phyloP scores from a whole-genome alignment of 352 stramenopile species.

The Blastocystis sp. region DNA sequence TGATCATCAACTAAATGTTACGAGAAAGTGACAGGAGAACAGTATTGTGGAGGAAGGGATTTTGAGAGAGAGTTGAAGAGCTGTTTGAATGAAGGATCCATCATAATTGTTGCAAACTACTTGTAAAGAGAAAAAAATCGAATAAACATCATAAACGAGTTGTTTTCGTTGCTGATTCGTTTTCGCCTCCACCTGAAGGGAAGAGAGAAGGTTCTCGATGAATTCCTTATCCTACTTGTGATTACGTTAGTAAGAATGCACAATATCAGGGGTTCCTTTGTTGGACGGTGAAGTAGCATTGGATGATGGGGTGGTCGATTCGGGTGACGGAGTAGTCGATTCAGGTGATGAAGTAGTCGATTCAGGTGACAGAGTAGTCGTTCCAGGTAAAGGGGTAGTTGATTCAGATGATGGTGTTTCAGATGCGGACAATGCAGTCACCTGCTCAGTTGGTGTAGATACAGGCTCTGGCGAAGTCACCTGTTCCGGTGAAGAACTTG shows the following conservation, averaged over 20 bases:
- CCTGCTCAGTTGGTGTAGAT: no score
- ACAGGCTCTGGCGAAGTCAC: no score
- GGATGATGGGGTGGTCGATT: no score
- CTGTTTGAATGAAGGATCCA: conserved; percentile 46
- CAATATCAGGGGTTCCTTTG: no score
- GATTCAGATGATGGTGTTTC: no score
- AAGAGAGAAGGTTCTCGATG: conserved; percentile 56
- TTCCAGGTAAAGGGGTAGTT: no score
- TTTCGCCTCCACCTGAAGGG: background rate
- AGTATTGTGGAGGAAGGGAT: conserved; percentile 30
- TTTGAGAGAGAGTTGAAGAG: conserved; percentile 10
- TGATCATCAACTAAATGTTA: background rate
- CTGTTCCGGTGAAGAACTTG: no score
- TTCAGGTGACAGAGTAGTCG: no score
- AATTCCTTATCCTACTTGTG: conserved; percentile 30
- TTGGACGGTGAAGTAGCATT: no score
- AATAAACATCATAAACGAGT: conserved; percentile 15
- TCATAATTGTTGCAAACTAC: conserved; percentile 40
- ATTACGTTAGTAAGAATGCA: background rate
- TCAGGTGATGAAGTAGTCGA: no score
- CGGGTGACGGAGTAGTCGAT: no score
- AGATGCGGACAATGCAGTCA: no score
- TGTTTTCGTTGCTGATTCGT: background rate
- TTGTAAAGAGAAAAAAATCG: background rate
- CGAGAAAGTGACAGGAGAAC: background rate